Evolutionary conservation across 2,329 filamentous ascomycete genomes (phyloP).

Genomic region (Neocucurbitaria cava): DNA sequence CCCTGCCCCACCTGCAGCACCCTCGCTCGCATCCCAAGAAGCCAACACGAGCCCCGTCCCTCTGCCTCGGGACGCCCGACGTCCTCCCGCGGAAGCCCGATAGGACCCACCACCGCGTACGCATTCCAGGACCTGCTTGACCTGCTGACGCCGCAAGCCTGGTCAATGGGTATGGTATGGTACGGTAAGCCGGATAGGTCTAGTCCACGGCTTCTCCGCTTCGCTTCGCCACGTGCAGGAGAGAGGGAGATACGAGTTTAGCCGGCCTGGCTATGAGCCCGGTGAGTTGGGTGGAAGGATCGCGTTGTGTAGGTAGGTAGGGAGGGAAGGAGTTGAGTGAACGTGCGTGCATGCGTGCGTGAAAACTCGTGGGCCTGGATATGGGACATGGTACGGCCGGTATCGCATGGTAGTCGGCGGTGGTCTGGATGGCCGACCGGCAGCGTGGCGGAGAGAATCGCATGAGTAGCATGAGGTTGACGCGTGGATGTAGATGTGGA

Average conservation of each 20-base stretch:
- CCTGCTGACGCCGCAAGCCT: constrained; percentile 4
- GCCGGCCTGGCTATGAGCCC: background rate
- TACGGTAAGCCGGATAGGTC: constrained; percentile 1
- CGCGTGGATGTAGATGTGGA: background rate
- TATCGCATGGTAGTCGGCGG: background rate
- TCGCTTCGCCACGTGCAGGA: constrained; percentile 3
- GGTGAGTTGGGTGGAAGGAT: background rate
- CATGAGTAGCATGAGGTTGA: background rate
- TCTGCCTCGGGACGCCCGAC: background rate
- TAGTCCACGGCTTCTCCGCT: background rate
- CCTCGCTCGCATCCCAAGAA: too few relatives aligned
- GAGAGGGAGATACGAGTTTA: constrained; percentile 13
- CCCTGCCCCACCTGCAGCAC: too few relatives aligned
- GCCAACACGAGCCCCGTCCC: constrained; percentile 3
- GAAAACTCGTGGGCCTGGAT: background rate
- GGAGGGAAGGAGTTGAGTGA: too few relatives aligned
- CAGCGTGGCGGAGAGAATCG: background rate
- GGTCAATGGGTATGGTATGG: too few relatives aligned
- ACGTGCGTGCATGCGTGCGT: too few relatives aligned
- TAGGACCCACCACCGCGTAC: constrained; percentile 3
- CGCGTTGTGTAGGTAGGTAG: too few relatives aligned
- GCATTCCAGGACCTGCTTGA: background rate
- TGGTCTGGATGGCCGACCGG: background rate
- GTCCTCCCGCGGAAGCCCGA: background rate
- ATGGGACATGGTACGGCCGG: too few relatives aligned